Evolutionary conservation across 2,329 filamentous ascomycete species (phyloP).

Genomic region (Fusarium tanahbumbuense): DNA sequence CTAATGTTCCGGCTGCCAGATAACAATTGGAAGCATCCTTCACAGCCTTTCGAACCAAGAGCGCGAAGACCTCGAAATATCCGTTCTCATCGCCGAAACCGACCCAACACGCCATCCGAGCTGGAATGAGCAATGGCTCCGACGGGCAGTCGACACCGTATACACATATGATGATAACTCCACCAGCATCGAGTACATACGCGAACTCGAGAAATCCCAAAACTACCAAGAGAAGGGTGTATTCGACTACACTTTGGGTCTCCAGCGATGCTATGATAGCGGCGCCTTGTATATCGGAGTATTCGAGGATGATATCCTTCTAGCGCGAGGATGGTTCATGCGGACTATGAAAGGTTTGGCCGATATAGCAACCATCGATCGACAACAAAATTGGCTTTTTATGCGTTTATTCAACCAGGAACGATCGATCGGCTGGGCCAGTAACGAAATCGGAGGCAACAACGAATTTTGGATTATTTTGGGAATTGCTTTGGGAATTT

Average conservation of each 20-base stretch:
- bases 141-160: slow-evolving; percentile 7
- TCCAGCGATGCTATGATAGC: slow-evolving; percentile 10
- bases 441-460: slow-evolving; percentile 16
- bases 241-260: slow-evolving; percentile 7
- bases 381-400: slow-evolving; percentile 11
- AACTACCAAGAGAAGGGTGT: slow-evolving; percentile 23
- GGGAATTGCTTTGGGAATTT: neutral
- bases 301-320: slow-evolving; percentile 22
- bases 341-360: neutral
- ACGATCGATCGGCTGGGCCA: slow-evolving; percentile 18
- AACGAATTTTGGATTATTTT: slow-evolving; percentile 15
- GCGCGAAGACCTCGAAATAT: slow-evolving; percentile 17
- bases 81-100: slow-evolving; percentile 20
- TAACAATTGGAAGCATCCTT: slow-evolving; percentile 18
- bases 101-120: slow-evolving; percentile 11
- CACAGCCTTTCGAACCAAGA: slow-evolving; percentile 13
- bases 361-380: neutral
- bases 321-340: slow-evolving; percentile 16
- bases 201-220: neutral
- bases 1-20: neutral
- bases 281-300: slow-evolving; percentile 17
- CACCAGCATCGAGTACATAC: neutral
- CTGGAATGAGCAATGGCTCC: slow-evolving; percentile 23
- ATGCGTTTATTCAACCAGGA: slow-evolving; percentile 29
- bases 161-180: slow-evolving; percentile 9